Conservation (phyloP, 345 rosid genomes). For the Trapa incisa region DNA sequence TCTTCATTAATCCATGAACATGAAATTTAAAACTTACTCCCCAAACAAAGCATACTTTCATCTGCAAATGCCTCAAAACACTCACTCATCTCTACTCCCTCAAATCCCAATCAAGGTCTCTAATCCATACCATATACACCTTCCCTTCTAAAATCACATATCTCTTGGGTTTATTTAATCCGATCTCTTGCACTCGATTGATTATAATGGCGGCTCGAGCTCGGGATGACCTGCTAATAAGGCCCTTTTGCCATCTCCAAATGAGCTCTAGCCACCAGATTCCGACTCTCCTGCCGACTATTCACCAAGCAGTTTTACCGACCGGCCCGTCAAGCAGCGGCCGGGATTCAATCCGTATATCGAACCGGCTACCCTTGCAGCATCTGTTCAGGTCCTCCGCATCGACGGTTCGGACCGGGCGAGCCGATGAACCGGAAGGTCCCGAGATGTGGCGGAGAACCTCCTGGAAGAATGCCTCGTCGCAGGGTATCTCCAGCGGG, state of each 20-base stretch:
- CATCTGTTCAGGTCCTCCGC: slow-evolving; percentile 43
- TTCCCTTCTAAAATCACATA: background rate
- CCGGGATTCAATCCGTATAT: slow-evolving; percentile 55
- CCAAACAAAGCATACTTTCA: no score
- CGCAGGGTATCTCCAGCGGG: slow-evolving; percentile 72
- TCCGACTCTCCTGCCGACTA: background rate
- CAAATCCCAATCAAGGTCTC: background rate
- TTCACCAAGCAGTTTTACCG: slow-evolving; percentile 39
- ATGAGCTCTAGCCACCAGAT: no score
- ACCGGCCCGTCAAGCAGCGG: slow-evolving; percentile 53
- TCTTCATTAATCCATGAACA: no score
- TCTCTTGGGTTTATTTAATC: background rate
- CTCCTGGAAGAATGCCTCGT: slow-evolving; percentile 71
- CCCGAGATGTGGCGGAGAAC: slow-evolving; percentile 50
- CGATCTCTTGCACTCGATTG: no score
- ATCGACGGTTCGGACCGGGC: slow-evolving; percentile 16
- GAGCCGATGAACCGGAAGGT: slow-evolving; percentile 22
- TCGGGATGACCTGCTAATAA: background rate
- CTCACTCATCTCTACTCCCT: background rate
- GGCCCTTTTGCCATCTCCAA: background rate
- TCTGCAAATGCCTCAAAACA: background rate
- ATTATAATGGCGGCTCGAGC: background rate
- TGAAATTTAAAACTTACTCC: no score
- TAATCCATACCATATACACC: background rate
- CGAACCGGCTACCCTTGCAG: slow-evolving; percentile 26